phyloP scores from a whole-genome alignment of 106 monocot species.

The Amphibolis antarctica region DNA sequence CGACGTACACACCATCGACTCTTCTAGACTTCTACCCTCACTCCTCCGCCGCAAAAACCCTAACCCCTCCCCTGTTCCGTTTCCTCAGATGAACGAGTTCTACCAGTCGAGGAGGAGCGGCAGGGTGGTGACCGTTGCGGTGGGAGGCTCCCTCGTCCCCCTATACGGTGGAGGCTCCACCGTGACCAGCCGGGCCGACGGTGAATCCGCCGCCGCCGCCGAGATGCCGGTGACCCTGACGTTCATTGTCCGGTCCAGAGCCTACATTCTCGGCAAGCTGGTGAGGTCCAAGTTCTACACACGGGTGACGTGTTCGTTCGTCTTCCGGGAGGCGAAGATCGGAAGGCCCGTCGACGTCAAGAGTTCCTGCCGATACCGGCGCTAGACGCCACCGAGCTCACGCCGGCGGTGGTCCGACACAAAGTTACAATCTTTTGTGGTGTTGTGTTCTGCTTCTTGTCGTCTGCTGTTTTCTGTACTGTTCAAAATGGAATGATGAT shows the following conservation, averaged over 20 bases:
- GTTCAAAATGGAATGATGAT: too few relatives aligned
- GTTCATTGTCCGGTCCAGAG: constrained; percentile 50
- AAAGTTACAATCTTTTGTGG: too few relatives aligned
- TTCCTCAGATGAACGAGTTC: constrained; percentile 47
- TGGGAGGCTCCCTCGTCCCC: constrained; percentile 44
- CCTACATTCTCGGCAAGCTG: constrained; percentile 57
- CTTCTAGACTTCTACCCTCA: too few relatives aligned
- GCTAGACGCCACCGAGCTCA: too few relatives aligned
- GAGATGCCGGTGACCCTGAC: constrained; percentile 44
- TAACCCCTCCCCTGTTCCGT: too few relatives aligned
- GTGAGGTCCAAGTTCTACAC: constrained; percentile 79
- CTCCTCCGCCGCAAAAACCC: too few relatives aligned
- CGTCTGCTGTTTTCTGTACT: too few relatives aligned
- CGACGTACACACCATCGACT: constrained; percentile 6
- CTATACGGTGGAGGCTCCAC: constrained; percentile 70
- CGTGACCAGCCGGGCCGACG: constrained; percentile 28
- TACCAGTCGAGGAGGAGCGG: constrained; percentile 64
- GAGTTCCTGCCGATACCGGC: background rate
- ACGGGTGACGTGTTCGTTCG: constrained; percentile 41
- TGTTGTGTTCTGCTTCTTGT: too few relatives aligned
- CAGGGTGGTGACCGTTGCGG: constrained; percentile 28
- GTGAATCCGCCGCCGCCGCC: constrained; percentile 27
- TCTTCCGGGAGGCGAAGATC: constrained; percentile 13
- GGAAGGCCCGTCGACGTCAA: background rate
- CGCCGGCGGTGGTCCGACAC: too few relatives aligned